Conservation (phyloP, 2,329 filamentous ascomycete species). For the Aspergillus tanneri region DNA sequence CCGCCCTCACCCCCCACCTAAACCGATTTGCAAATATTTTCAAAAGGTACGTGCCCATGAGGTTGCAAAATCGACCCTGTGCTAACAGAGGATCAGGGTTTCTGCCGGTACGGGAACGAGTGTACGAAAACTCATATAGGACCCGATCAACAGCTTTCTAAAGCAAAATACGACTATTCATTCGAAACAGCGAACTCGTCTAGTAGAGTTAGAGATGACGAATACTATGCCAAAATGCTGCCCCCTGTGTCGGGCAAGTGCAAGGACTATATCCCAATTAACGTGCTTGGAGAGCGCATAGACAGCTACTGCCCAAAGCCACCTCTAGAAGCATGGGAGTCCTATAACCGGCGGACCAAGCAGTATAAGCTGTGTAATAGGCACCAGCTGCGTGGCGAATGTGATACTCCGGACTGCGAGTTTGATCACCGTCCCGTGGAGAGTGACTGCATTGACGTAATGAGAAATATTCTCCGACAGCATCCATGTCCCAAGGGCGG, state of each 20-base stretch:
- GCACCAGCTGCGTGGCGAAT: constrained; percentile 46
- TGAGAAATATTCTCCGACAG: constrained; percentile 48
- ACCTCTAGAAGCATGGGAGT: constrained; percentile 36
- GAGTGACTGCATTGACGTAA: constrained; percentile 38
- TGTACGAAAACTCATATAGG: constrained; percentile 34
- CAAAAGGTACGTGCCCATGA: constrained; percentile 28
- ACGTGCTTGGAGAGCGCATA: constrained; percentile 49
- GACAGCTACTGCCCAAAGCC: constrained; percentile 45
- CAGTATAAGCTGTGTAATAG: constrained; percentile 52
- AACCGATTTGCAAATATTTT: constrained; percentile 33
- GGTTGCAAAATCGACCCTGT: too few relatives aligned
- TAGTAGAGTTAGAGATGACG: constrained; percentile 19
- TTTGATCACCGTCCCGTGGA: constrained; percentile 51
- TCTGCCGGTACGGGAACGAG: constrained; percentile 32
- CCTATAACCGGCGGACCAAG: constrained; percentile 41
- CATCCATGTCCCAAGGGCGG: constrained; percentile 44
- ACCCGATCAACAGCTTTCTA: constrained; percentile 27
- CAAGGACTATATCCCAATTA: constrained; percentile 45
- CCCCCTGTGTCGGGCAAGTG: constrained; percentile 20
- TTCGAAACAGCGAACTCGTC: constrained; percentile 14
- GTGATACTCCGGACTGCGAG: constrained; percentile 38
- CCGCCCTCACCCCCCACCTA: constrained; percentile 13
- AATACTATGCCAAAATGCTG: constrained; percentile 22
- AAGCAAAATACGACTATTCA: constrained; percentile 9
- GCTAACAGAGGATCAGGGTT: constrained; percentile 26